Conservation (phyloP, 2,329 filamentous ascomycete species). For the Colletotrichum simmondsii region DNA sequence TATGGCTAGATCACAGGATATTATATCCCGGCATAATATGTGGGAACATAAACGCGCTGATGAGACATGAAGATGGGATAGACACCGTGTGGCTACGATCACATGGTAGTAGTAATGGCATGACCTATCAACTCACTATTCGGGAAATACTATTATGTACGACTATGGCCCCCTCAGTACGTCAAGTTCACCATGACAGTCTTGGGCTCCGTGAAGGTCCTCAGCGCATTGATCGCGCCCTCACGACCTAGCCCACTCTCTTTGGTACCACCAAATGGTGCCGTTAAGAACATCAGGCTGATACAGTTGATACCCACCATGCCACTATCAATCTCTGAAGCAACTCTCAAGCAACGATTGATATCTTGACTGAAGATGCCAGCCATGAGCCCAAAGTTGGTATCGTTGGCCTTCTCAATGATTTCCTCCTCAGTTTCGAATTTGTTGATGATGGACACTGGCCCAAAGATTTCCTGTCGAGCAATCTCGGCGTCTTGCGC, state of each 20-base stretch:
- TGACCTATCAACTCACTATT: background rate
- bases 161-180: slow-evolving; percentile 7
- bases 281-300: slow-evolving; percentile 48
- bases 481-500: slow-evolving; percentile 57
- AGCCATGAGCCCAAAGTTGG: slow-evolving; percentile 56
- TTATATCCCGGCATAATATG: background rate
- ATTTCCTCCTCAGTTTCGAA: slow-evolving; percentile 69
- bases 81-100: background rate
- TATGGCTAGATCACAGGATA: background rate
- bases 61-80: too few species aligned
- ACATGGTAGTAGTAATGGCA: background rate
- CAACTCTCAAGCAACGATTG: slow-evolving; percentile 67
- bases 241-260: slow-evolving; percentile 61
- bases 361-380: slow-evolving; percentile 72
- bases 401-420: slow-evolving; percentile 65
- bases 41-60: background rate
- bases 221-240: slow-evolving; percentile 57
- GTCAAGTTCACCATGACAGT: slow-evolving; percentile 58
- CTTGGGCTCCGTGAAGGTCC: slow-evolving; percentile 61
- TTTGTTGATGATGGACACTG: slow-evolving; percentile 63
- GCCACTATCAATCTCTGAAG: slow-evolving; percentile 69
- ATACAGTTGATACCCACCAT: slow-evolving; percentile 76
- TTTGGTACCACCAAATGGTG: slow-evolving; percentile 63
- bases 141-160: background rate
- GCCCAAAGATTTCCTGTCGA: slow-evolving; percentile 67